A percentile compares a stretch with the other conserved stretches of the same genome.
phyloP scores from a whole-genome alignment of 148 eudicot species.

The Silene conica region DNA sequence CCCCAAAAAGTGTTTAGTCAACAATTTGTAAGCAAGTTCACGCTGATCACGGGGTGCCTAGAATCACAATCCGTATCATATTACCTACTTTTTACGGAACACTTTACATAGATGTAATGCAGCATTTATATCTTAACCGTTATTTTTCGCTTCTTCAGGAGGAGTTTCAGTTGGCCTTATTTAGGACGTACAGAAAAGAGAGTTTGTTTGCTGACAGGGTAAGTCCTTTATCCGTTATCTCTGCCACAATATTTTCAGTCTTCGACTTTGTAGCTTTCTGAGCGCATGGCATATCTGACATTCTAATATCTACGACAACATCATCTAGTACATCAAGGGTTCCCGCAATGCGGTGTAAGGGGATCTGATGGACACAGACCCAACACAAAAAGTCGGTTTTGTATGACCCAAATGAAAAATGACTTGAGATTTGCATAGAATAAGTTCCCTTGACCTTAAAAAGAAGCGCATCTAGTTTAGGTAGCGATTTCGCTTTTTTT shows the following conservation, averaged over 20 bases:
- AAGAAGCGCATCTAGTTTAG: too few relatives aligned
- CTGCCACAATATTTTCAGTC: neutral
- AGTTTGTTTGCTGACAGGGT: conserved; percentile 99
- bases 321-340: too few relatives aligned
- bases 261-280: neutral
- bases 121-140: neutral
- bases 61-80: neutral
- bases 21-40: neutral
- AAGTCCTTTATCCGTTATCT: conserved; percentile 16
- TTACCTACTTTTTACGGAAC: neutral
- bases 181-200: conserved; percentile 90
- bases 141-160: conserved; percentile 46
- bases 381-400: too few relatives aligned
- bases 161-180: conserved; percentile 87
- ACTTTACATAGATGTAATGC: neutral
- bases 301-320: too few relatives aligned
- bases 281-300: too few relatives aligned
- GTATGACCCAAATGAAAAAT: too few relatives aligned
- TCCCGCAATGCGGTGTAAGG: too few relatives aligned
- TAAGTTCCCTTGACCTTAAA: too few relatives aligned
- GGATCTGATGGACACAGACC: too few relatives aligned
- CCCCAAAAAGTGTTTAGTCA: neutral
- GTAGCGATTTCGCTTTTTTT: too few relatives aligned
- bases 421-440: too few relatives aligned
- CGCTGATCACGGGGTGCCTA: neutral